Percentiles rank a stretch among this genome's conserved stretches.
These are phyloP conservation scores for Eucalyptus sideroxylon DNA, from an alignment of 345 rosid genomes.

Conservation along the genomic window DNA sequence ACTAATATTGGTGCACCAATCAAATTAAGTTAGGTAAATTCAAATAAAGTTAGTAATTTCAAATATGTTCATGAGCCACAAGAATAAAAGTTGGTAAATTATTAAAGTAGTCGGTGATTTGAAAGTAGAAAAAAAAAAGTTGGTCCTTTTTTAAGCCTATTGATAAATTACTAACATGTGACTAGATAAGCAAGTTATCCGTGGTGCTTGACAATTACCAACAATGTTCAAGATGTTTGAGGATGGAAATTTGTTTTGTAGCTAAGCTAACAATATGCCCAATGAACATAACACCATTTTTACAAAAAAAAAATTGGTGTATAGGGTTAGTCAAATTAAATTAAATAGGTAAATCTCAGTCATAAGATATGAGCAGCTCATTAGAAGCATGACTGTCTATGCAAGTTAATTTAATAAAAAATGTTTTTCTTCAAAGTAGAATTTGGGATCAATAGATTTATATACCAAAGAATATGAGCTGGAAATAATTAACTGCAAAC, in stretches of 20 bases:
- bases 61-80: not conserved
- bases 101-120: not conserved
- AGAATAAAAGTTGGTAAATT: too few relatives aligned
- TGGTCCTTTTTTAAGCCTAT: fast-evolving
- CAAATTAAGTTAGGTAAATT: too few relatives aligned
- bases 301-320: too few relatives aligned
- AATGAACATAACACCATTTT: too few relatives aligned
- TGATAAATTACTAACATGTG: too few relatives aligned
- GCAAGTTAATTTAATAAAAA: too few relatives aligned
- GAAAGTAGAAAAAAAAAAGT: not conserved
- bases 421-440: fast-evolving
- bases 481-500: not conserved
- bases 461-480: not conserved
- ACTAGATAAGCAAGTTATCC: fast-evolving
- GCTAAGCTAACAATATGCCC: too few relatives aligned
- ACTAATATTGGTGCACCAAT: fast-evolving
- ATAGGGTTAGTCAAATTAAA: fast-evolving
- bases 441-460: not conserved
- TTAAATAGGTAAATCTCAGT: fast-evolving
- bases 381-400: not conserved
- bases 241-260: not conserved
- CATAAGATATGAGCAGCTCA: fast-evolving
- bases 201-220: fast-evolving
- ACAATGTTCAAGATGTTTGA: fast-evolving
- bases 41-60: not conserved